Conservation (phyloP, 2,329 filamentous ascomycete species). For the Plectosphaerella plurivora region DNA sequence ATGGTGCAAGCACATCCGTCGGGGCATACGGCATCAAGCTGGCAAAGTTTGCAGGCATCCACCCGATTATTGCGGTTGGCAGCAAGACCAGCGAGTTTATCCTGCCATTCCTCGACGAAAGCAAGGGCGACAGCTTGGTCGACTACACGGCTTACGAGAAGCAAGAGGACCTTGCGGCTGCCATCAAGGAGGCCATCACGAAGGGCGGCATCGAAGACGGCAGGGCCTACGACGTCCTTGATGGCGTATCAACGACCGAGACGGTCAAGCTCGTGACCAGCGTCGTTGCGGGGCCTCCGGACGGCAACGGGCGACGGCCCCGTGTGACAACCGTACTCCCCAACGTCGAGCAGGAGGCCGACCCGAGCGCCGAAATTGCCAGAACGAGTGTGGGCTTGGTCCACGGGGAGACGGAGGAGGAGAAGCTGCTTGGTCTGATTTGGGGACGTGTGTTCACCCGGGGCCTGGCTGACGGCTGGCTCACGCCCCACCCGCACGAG, state of each 20-base stretch:
- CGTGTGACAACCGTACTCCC: conserved; percentile 11
- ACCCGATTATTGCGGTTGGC: conserved; percentile 55
- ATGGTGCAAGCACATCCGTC: conserved; percentile 46
- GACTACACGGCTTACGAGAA: conserved; percentile 13
- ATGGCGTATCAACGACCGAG: conserved; percentile 12
- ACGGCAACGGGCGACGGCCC: conserved; percentile 9
- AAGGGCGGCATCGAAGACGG: conserved; percentile 1
- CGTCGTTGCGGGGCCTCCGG: conserved; percentile 8
- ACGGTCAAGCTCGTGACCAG: conserved; percentile 9
- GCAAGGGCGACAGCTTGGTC: conserved; percentile 10
- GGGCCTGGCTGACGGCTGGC: conserved; percentile 11
- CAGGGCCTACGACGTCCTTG: conserved; percentile 9
- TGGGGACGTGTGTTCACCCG: conserved; percentile 9
- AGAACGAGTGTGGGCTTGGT: conserved; percentile 8
- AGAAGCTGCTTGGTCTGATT: conserved; percentile 9
- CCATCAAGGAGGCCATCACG: conserved; percentile 8
- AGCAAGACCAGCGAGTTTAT: conserved; percentile 28
- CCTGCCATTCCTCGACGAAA: conserved; percentile 3
- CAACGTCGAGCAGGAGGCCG: conserved; percentile 4
- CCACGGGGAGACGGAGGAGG: conserved; percentile 8
- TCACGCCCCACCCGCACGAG: conserved; percentile 13
- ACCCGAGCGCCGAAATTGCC: conserved; percentile 9
- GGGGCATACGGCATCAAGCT: conserved; percentile 55
- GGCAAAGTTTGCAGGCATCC: conserved; percentile 42
- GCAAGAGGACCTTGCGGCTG: conserved; percentile 9